Percentiles rank a stretch among this genome's conserved stretches.
Conservation (phyloP, 345 rosid genomes). For the Lepidium didymum region DNA sequence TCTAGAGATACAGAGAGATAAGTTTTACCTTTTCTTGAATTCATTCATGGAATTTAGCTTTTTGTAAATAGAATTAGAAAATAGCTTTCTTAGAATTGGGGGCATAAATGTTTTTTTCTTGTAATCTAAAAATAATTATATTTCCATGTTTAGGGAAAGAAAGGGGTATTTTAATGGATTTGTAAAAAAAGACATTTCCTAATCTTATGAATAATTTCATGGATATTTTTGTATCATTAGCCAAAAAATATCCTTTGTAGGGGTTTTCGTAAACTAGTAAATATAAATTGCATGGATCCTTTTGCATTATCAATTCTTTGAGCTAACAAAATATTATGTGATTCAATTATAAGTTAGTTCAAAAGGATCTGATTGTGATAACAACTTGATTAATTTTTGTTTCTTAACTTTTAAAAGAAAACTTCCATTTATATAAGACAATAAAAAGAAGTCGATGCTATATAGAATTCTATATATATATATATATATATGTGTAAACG, state of each 20-base stretch:
- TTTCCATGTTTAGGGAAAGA: background rate
- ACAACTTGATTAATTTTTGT: no score
- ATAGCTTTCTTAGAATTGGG: background rate
- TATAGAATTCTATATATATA: no score
- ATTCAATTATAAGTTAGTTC: no score
- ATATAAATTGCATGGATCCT: background rate
- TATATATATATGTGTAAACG: no score
- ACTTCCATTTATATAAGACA: no score
- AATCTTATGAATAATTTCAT: background rate
- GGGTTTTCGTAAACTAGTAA: background rate
- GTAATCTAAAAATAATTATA: background rate
- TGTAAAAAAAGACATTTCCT: constrained; percentile 2
- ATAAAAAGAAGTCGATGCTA: no score
- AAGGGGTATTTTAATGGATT: background rate
- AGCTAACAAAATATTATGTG: no score
- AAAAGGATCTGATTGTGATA: no score
- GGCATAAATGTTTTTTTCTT: background rate
- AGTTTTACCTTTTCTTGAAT: constrained; percentile 14
- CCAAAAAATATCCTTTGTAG: background rate
- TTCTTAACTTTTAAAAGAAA: no score
- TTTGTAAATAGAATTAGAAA: background rate
- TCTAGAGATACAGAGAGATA: constrained; percentile 4
- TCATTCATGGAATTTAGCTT: background rate
- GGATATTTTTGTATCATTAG: background rate
- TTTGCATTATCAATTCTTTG: background rate